Evolutionary conservation across 441 rosid genomes (phyloP).

Genomic region (Manihot esculenta): DNA sequence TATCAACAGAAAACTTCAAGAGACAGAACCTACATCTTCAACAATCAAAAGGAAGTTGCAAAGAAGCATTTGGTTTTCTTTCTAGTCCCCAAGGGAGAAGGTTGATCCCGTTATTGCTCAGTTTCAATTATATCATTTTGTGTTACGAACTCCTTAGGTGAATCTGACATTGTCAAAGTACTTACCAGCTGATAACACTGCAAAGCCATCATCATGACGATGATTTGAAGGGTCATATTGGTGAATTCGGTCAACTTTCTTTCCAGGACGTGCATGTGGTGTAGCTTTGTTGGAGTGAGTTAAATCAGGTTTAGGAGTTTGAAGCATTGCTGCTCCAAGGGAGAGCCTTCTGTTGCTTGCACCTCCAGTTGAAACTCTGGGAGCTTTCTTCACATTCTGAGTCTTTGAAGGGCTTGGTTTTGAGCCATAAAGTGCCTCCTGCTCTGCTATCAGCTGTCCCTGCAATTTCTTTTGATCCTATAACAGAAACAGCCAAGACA

Average conservation of each 20-base stretch:
- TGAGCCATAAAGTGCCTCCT: slow-evolving; percentile 83
- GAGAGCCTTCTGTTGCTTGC: slow-evolving; percentile 62
- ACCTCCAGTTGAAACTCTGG: slow-evolving; percentile 67
- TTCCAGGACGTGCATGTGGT: slow-evolving; percentile 37
- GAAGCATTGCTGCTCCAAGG: slow-evolving; percentile 62
- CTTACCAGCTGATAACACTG: slow-evolving; percentile 64
- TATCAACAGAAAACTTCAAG: slow-evolving; percentile 19
- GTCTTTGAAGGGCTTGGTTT: slow-evolving; percentile 80
- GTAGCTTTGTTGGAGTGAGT: slow-evolving; percentile 34
- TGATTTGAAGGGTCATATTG: slow-evolving; percentile 41
- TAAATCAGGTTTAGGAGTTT: slow-evolving; percentile 53
- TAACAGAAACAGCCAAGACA: slow-evolving; percentile 13
- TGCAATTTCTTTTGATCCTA: slow-evolving; percentile 89
- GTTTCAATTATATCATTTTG: slow-evolving; percentile 25
- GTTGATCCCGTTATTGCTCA: slow-evolving; percentile 27
- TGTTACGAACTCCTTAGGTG: background rate
- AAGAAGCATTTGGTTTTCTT: slow-evolving; percentile 29
- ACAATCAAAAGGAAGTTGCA: slow-evolving; percentile 26
- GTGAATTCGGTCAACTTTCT: slow-evolving; percentile 43
- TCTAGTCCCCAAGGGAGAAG: slow-evolving; percentile 26
- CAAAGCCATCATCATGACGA: slow-evolving; percentile 43
- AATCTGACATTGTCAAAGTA: no score
- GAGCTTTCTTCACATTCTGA: slow-evolving; percentile 55
- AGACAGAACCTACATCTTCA: slow-evolving; percentile 29
- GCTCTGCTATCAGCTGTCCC: slow-evolving; percentile 83